Conservation (phyloP, 805 yeast genomes). For the Martiniozyma abietophila region DNA sequence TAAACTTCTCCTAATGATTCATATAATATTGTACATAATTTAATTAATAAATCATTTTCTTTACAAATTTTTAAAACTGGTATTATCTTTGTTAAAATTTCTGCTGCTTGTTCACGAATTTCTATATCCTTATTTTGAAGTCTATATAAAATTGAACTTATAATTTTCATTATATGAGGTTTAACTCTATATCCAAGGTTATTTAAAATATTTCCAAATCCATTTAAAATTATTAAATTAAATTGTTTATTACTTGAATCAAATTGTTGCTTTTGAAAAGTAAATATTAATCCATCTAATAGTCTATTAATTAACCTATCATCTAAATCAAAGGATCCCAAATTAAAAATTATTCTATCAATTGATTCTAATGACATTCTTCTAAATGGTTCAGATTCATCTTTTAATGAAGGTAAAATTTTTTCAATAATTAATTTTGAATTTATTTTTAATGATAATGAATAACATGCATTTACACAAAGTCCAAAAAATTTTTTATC, state of each 20-base stretch:
- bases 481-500: constrained; percentile 47
- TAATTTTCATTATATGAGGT: constrained; percentile 65
- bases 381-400: constrained; percentile 74
- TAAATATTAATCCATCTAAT: constrained; percentile 70
- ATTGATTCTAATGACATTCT: constrained; percentile 70
- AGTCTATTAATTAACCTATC: constrained; percentile 51
- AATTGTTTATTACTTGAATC: constrained; percentile 36
- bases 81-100: constrained; percentile 56
- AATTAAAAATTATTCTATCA: constrained; percentile 38
- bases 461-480: constrained; percentile 65
- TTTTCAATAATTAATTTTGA: constrained; percentile 48
- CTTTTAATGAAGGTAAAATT: constrained; percentile 54
- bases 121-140: constrained; percentile 62
- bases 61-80: constrained; percentile 58
- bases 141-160: constrained; percentile 63
- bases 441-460: constrained; percentile 61
- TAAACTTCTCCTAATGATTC: constrained; percentile 92
- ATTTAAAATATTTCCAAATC: constrained; percentile 53
- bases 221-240: constrained; percentile 37
- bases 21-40: constrained; percentile 66
- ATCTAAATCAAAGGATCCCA: constrained; percentile 53
- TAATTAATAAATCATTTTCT: constrained; percentile 52
- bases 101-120: constrained; percentile 79
- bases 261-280: constrained; percentile 68
- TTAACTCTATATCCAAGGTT: constrained; percentile 56